Evolutionary conservation across 2,329 filamentous ascomycete species (phyloP), one percentile per base, ranked within the genome.

Genomic region (Nothophaeocryptopus gaeumannii): DNA sequence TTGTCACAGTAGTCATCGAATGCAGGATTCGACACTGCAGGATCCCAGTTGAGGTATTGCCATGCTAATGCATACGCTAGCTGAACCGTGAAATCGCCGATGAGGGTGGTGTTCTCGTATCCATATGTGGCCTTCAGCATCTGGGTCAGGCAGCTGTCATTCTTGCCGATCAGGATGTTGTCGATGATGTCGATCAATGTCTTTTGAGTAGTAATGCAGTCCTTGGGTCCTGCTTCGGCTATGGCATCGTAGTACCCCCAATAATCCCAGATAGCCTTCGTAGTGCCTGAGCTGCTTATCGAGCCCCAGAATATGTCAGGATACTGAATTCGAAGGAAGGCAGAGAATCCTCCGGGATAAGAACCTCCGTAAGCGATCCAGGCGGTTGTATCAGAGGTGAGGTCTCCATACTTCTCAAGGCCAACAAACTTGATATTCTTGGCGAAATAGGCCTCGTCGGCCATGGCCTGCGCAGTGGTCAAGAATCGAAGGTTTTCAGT

Each of bases 321-420:
- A 65, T 95, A 95, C 12, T 84, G 66, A 50, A 86, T 83, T 30
- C 89, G 82, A 33, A 89, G 69, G 59, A 95, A 85, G 0, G 89
- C 88, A 8, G 83, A 86, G 58, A 91, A 86, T 0, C 84, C 85
- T 2, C 89, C 89, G 0, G 89, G 87, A 63, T 95, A 95, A 0
- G 86, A 90, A 1, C 89, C 89, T 1, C 89, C 89, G 54, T 95
- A 95, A 0, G 82, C 82, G 51, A 95, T 84, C 71, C 85, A 93
- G 0, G 89, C 81, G 0, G 82, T 83, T 2, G 74, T 76, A 0
- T 79, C 72, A 0, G 87, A 80, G 0, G 81, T 88, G 33, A 93
- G 70, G 55, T 89, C 78, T 16, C 78, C 63, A 47, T 62, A 56
- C 54, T 87, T 70, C 63, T 88, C 83, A 5, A 90, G 70, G 0